phyloP scores from a whole-genome alignment of 1,284 basidiomycete genomes.

The Moniliella sp. region DNA sequence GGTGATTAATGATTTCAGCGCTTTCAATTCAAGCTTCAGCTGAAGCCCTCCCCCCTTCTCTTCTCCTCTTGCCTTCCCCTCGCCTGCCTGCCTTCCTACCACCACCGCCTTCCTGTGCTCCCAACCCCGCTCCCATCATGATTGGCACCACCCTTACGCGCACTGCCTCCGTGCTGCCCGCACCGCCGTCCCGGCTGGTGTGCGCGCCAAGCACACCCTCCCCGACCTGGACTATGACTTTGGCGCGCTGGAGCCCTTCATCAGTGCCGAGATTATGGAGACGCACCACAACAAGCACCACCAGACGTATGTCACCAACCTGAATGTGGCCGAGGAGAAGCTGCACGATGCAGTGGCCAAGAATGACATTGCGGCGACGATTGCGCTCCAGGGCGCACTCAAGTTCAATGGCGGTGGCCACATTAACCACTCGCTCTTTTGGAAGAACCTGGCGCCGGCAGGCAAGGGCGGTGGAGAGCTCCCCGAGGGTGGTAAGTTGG shows the following conservation, averaged over 20 bases:
- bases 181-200: conserved; percentile 1
- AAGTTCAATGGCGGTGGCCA: conserved; percentile 31
- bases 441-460: conserved; percentile 26
- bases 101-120: no score
- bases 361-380: conserved; percentile 16
- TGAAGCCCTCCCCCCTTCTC: no score
- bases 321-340: conserved; percentile 25
- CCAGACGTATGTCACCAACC: conserved; percentile 30
- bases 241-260: conserved; percentile 27
- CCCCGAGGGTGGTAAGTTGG: conserved; percentile 11
- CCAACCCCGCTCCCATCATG: conserved; percentile 3
- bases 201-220: conserved; percentile 30
- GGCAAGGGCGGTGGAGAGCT: conserved; percentile 27
- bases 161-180: no score
- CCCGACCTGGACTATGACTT: conserved; percentile 29
- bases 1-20: no score
- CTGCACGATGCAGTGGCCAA: conserved; percentile 16
- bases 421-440: conserved; percentile 32
- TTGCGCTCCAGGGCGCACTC: conserved; percentile 20
- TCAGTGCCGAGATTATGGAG: conserved; percentile 31
- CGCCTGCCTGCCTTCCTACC: no score
- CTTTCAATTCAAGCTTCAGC: no score
- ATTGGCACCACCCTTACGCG: no score
- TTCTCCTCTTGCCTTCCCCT: no score
- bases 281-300: conserved; percentile 32